A percentile compares a stretch with the other conserved stretches of the same genome.
Evolutionary conservation across 2,329 filamentous ascomycete genomes (phyloP).

Genomic region (Lecanosticta acicola): DNA sequence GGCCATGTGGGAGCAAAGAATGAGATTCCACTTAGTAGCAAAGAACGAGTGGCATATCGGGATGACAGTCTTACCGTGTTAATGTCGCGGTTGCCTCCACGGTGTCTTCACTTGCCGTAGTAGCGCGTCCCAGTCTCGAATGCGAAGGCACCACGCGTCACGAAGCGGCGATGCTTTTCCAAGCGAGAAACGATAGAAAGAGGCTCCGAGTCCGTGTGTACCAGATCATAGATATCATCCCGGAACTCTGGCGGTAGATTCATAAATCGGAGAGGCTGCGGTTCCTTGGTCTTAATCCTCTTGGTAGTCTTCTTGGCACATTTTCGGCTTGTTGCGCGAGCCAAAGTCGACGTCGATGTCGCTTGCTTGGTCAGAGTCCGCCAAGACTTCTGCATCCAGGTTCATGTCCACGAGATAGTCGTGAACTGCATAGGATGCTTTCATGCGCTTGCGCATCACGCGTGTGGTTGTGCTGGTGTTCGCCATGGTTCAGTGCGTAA

Average conservation of each 20-base stretch:
- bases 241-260: conserved; percentile 25
- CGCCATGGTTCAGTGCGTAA: conserved; percentile 5
- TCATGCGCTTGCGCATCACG: conserved; percentile 27
- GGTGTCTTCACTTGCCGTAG: conserved; percentile 10
- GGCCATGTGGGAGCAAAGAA: too few relatives aligned
- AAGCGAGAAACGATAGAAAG: conserved; percentile 18
- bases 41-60: not conserved
- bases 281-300: conserved; percentile 9
- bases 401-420: conserved; percentile 18
- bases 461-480: not conserved
- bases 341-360: conserved; percentile 13
- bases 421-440: conserved; percentile 23
- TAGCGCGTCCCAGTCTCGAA: conserved; percentile 5
- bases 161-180: conserved; percentile 20
- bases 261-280: conserved; percentile 25
- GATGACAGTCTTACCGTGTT: not conserved
- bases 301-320: conserved; percentile 10
- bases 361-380: conserved; percentile 1
- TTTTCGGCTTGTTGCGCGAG: conserved; percentile 5
- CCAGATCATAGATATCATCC: conserved; percentile 28
- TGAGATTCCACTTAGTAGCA: not conserved
- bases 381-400: not conserved
- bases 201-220: conserved; percentile 20
- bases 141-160: conserved; percentile 14
- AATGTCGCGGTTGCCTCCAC: not conserved